A percentile compares a stretch with the other conserved stretches of the same genome.
Evolutionary conservation across 2,329 filamentous ascomycete genomes (phyloP).

Genomic region (Stromatinia cepivora): DNA sequence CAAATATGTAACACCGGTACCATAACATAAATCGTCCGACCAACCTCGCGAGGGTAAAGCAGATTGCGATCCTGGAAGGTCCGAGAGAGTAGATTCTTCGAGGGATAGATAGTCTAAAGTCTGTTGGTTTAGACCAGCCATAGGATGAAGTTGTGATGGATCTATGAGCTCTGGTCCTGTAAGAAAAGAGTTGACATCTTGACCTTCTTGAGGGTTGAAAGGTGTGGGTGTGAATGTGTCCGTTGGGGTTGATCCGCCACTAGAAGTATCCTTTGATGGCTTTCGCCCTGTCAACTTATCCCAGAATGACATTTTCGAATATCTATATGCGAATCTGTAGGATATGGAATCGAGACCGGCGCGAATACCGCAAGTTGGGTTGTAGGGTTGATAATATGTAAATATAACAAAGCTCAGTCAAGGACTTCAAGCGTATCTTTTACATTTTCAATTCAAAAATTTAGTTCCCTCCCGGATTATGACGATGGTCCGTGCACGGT

Average conservation of each 20-base stretch:
- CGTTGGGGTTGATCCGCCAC: slow-evolving; percentile 36
- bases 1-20: slow-evolving; percentile 91
- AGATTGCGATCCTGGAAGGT: slow-evolving; percentile 81
- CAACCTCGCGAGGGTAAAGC: slow-evolving; percentile 93
- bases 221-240: slow-evolving; percentile 52
- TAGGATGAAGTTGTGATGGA: slow-evolving; percentile 84
- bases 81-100: slow-evolving; percentile 85
- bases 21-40: slow-evolving; percentile 97
- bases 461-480: slow-evolving; percentile 16
- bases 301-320: slow-evolving; percentile 43
- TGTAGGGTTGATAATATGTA: slow-evolving; percentile 1
- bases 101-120: slow-evolving; percentile 92
- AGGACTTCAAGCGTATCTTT: slow-evolving; percentile 13
- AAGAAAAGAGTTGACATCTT: slow-evolving; percentile 86
- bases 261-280: slow-evolving; percentile 37
- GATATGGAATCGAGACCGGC: not conserved
- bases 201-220: slow-evolving; percentile 71
- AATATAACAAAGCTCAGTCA: slow-evolving; percentile 10
- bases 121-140: slow-evolving; percentile 89
- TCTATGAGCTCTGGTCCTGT: slow-evolving; percentile 76
- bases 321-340: not conserved
- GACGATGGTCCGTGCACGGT: slow-evolving; percentile 18
- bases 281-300: slow-evolving; percentile 44
- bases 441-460: slow-evolving; percentile 18
- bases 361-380: not conserved